Evolutionary conservation across 352 stramenopile species (phyloP).

Genomic region (Phytopythium montanum): DNA sequence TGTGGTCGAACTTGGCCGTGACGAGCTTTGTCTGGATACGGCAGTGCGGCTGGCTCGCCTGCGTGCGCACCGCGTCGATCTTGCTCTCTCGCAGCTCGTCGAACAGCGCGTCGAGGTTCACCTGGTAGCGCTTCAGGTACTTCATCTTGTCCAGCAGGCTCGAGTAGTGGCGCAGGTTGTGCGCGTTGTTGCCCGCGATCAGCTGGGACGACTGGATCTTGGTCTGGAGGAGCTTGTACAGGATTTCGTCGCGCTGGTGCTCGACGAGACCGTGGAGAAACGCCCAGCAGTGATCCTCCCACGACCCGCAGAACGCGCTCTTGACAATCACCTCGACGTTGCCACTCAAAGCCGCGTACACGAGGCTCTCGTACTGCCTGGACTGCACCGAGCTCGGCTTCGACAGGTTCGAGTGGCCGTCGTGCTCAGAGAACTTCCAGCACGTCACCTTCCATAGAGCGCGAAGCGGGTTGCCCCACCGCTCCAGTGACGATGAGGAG

Average conservation of each 20-base stretch:
- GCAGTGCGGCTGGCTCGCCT: slow-evolving; percentile 67
- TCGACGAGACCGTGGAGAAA: slow-evolving; percentile 68
- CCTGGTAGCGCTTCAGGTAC: slow-evolving; percentile 69
- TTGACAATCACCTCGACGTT: slow-evolving; percentile 62
- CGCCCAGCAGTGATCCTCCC: slow-evolving; percentile 86
- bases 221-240: slow-evolving; percentile 67
- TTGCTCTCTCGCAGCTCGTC: slow-evolving; percentile 64
- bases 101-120: slow-evolving; percentile 70
- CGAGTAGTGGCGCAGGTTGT: slow-evolving; percentile 54
- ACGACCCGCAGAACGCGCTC: slow-evolving; percentile 69
- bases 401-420: slow-evolving; percentile 32
- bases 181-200: slow-evolving; percentile 60
- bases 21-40: slow-evolving; percentile 82
- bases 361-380: slow-evolving; percentile 71
- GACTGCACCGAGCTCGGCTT: slow-evolving; percentile 62
- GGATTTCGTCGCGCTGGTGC: slow-evolving; percentile 63
- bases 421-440: slow-evolving; percentile 72
- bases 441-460: slow-evolving; percentile 85
- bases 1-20: slow-evolving; percentile 69
- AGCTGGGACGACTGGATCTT: slow-evolving; percentile 75
- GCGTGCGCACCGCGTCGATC: slow-evolving; percentile 55
- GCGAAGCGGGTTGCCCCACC: slow-evolving; percentile 82
- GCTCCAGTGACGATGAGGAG: slow-evolving; percentile 29
- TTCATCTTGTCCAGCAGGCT: slow-evolving; percentile 66
- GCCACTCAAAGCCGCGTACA: slow-evolving; percentile 78